Base-by-base conservation (phyloP, 208 protist genomes). In the Leishmania mexicana region DNA sequence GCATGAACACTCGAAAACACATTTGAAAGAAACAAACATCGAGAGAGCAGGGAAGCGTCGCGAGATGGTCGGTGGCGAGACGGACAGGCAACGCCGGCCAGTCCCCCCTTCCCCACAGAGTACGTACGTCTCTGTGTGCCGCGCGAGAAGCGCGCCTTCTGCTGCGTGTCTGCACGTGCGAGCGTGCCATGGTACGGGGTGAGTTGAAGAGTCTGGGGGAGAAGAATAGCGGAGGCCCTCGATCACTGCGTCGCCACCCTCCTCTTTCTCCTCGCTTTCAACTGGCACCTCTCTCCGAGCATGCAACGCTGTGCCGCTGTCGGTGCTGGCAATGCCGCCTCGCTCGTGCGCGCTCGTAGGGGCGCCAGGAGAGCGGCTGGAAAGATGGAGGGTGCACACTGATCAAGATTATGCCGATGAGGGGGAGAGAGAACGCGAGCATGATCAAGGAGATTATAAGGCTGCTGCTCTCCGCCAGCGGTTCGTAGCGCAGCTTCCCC, bases 391-490 rank as follows among this genome's bases (percentile, higher is more conserved):
- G 64, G 10, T 62, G 64, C 28, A 62, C 17, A 17, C 65, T 82
- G 62, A 62, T 40, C 1, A 28, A 75, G 60, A 72, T 47, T 15
- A 79, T 28, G 49, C 35, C 7, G 54, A 38, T 74, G n/a, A 81
- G 53, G 0, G 13, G 11, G 31, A 82, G 13, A 1, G 79, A 84
- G 1, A 88, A 2, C 17, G 78, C 11, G 13, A 42, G 24, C 10
- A 87, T 51, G 42, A 45, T 58, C 45, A 35, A 31, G 70, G 80
- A 62, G 24, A 84, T 84, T 19, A 81, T 24, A 65, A 83, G 68
- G 42, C 64, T 85, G 78, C 73, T 79, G 53, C 51, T 1, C 54
- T 85, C 82, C 35, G 60, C 10, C 78, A 85, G 68, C 19, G 76
- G 49, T 51, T 78, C 67, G 28, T 78, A 45, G 40, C 31, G 82